Conservation (phyloP, 306 rosid species). For the Hippophae rhamnoides region DNA sequence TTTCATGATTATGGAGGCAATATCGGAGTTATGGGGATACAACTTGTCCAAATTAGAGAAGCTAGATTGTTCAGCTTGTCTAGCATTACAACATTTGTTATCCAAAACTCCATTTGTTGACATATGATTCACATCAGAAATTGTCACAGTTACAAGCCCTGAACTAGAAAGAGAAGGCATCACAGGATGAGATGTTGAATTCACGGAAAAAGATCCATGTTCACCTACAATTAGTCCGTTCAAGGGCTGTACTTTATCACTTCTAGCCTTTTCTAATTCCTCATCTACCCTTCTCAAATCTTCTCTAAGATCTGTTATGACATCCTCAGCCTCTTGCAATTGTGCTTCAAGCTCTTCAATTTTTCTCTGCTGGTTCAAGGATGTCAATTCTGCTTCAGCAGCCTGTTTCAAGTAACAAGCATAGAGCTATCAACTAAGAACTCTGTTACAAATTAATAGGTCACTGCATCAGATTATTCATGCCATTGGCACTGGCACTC, state of each 20-base stretch:
- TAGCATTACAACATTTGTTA: conserved; percentile 16
- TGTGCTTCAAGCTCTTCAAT: conserved; percentile 66
- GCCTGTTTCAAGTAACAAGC: conserved; percentile 30
- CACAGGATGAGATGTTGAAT: conserved; percentile 5
- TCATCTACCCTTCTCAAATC: conserved; percentile 38
- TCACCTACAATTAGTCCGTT: conserved; percentile 21
- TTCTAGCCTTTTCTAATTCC: conserved; percentile 40
- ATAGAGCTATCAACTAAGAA: no score
- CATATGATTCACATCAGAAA: conserved; percentile 23
- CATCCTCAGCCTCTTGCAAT: conserved; percentile 65
- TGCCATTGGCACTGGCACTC: no score
- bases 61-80: conserved; percentile 13
- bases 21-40: conserved; percentile 32
- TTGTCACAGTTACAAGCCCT: conserved; percentile 21
- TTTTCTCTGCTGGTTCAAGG: conserved; percentile 36
- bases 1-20: conserved; percentile 65
- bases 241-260: conserved; percentile 21
- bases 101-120: conserved; percentile 17
- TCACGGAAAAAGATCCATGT: conserved; percentile 19
- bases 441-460: no score
- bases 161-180: conserved; percentile 18
- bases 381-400: conserved; percentile 39
- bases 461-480: no score
- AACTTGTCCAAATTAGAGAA: conserved; percentile 7
- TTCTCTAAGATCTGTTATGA: conserved; percentile 56